Evolutionary conservation across 2,329 filamentous ascomycete genomes (phyloP), one percentile per base, ranked within the genome.

Genomic region (Lojkania enalia): DNA sequence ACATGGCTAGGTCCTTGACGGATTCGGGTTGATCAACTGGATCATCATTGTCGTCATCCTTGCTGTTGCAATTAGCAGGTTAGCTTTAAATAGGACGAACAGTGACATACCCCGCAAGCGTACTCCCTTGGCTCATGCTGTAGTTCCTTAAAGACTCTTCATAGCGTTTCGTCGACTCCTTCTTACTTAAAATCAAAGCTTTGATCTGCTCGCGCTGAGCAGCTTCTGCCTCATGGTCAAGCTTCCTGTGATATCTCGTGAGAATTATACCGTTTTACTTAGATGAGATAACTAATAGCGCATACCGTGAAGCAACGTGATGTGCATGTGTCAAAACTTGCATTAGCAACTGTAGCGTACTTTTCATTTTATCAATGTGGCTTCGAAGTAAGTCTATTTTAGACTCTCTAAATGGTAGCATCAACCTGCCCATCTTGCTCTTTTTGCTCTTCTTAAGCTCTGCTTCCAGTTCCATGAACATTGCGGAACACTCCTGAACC

Each of bases 281-380:
- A n/a, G n/a, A n/a, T n/a, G n/a, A 27, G 3, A 20, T 13, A 9
- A 16, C 20, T 27, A 9, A n/a, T 27, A 4, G 6, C 14, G 44
- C 43, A 25, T 39, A 54, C 19, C 54, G 60, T 9, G 55, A 54
- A 13, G 58, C 48, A n/a, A 59, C 42, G 38, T 58, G 61, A 20
- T 62, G 50, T 11, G 63, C 61, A 51, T 55, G 51, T 11, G 51
- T 56, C 9, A 65, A 50, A 14, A 64, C 61, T 19, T 60, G 52
- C 57, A 65, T 59, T 30, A 66, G 39, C 7, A 66, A 46, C 19
- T 61, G 53, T 31, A 66, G 36, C 12, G 63, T 64, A 33, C 54
- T 62, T 42, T 65, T 66, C 23, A 64, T 47, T 31, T 60, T 61
- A 15, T 64, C 61, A 14, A 66, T 59, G 30, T 65, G 60, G 16